Evolutionary conservation across 768 basidiomycete genomes (phyloP), one percentile per base, ranked within the genome.

Genomic region (Sutorius australiensis): DNA sequence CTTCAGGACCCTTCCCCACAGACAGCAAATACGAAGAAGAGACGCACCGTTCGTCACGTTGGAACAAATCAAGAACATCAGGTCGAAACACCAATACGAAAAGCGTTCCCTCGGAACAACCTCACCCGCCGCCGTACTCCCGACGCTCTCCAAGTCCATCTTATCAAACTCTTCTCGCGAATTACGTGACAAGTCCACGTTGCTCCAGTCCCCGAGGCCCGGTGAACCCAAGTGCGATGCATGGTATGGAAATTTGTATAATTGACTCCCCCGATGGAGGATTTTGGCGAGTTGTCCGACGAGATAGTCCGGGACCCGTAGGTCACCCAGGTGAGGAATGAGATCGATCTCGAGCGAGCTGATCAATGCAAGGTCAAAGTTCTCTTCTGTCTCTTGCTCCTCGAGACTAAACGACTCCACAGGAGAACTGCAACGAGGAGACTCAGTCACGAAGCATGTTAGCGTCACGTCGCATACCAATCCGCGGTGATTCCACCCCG

Each of bases 51-150:
- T 77, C 1, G 80, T 81, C 1, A 75, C 73, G 60, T 84, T 72
- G 0, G 89, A 87, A 61, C 89, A 94, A 30, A 94, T 76, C 57
- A 88, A 65, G 68, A 95, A 94, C 32, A 95, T 66, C 11, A 94
- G 72, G 61, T 95, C 92, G 51, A 95, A 86, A 64, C 89, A 93
- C 92, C 92, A 95, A 72, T 91, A 94, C 7, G 89, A 86, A 65
- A 95, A 95, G 8, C 91, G 78, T 66, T 95, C 93, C 36, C 92
- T 74, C 1, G 87, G 86, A 28, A 87, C 72, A 21, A 82, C 66
- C 13, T 71, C 64, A 0, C 80, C 81, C 10, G 72, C 67, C 36
- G 79, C 80, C 3, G 90, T 91, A 32, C 79, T 85, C 12, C 88
- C 89, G 32, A 77, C 58, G 66, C 28, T 68, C 48, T 73, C 72